Evolutionary conservation across 2,329 filamentous ascomycete species (phyloP), one percentile per base, ranked within the genome.

Genomic region (Elsinoe batatas): DNA sequence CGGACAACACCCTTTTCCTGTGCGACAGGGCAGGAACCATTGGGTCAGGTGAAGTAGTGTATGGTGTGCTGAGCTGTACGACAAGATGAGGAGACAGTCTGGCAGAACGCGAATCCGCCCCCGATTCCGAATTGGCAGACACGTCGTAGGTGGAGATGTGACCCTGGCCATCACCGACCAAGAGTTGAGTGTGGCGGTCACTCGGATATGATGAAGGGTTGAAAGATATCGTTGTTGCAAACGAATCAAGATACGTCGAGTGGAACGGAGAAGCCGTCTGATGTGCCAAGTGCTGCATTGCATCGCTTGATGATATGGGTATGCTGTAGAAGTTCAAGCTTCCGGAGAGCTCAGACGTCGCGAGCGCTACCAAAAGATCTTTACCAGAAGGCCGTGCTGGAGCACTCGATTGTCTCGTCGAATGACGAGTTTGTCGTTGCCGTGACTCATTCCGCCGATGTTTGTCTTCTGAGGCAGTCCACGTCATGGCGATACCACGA

Each of bases 131-230:
- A 17, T 40, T 35, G 8, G 61, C 54, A 12, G 63, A 64, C 30
- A 76, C 75, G 47, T 79, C 76, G 60, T 79, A 79, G 13, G 82
- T 69, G 54, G 79, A 77, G 38, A 80, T 75, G 37, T 69, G 72
- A 3, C 79, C 79, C 20, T 69, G 72, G 1, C 72, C 64, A 56
- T 81, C 77, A 1, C 75, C 71, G n/a, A 82, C 69, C 13, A 83
- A 66, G 15, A 54, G 51, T 36, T 76, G 75, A 0, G 77, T 74
- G 64, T 81, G 78, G 11, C 77, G 74, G 22, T 69, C 65, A 20
- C 76, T 76, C 3, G 79, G 77, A 60, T 76, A 77, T 37, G 72
- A 65, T 5, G 76, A 75, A 12, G 77, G 73, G 57, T 76, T 81
- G 69, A 83, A 82, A 1, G 71, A 64, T 43, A 83, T 70, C 4